A percentile compares a stretch with the other conserved stretches of the same genome.
Conservation (phyloP, 2,329 filamentous ascomycete species). For the Colletotrichum ledebouriae region DNA sequence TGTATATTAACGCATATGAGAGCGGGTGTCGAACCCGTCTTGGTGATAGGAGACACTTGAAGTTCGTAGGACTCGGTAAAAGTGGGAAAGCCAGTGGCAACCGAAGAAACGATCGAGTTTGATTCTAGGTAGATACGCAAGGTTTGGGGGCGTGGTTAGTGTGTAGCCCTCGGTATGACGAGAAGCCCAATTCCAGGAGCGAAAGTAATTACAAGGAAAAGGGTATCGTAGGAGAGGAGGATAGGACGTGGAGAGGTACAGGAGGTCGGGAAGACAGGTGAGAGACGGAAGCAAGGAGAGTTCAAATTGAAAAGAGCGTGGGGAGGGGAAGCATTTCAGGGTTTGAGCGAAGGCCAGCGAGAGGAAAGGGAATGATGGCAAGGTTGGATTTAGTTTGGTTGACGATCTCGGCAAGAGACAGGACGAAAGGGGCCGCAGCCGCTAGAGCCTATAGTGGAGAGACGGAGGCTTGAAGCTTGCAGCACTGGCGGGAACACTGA, state of each 20-base stretch:
- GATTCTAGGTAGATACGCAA: constrained; percentile 22
- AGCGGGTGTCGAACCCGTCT: constrained; percentile 41
- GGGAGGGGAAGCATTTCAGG: constrained; percentile 41
- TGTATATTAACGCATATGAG: constrained; percentile 30
- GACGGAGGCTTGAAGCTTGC: constrained; percentile 33
- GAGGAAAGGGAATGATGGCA: constrained; percentile 31
- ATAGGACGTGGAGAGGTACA: constrained; percentile 16
- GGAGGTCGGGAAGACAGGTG: constrained; percentile 24
- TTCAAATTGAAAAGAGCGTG: constrained; percentile 41
- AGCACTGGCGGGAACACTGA: constrained; percentile 34
- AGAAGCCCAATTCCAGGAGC: constrained; percentile 32
- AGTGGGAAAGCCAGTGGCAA: constrained; percentile 7
- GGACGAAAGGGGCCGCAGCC: constrained; percentile 38
- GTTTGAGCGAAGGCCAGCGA: constrained; percentile 37
- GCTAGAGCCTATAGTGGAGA: constrained; percentile 30
- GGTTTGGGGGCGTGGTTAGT: constrained; percentile 14
- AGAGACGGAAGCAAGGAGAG: constrained; percentile 34
- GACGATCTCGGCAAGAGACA: constrained; percentile 35
- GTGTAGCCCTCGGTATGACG: constrained; percentile 17
- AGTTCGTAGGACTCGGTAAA: constrained; percentile 19
- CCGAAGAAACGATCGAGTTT: constrained; percentile 27
- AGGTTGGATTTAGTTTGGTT: constrained; percentile 15
- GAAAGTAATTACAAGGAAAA: constrained; percentile 42
- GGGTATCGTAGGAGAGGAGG: constrained; percentile 27
- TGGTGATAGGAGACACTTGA: constrained; percentile 17